Conservation (phyloP, 306 rosid species). For the Cicer arietinum region DNA sequence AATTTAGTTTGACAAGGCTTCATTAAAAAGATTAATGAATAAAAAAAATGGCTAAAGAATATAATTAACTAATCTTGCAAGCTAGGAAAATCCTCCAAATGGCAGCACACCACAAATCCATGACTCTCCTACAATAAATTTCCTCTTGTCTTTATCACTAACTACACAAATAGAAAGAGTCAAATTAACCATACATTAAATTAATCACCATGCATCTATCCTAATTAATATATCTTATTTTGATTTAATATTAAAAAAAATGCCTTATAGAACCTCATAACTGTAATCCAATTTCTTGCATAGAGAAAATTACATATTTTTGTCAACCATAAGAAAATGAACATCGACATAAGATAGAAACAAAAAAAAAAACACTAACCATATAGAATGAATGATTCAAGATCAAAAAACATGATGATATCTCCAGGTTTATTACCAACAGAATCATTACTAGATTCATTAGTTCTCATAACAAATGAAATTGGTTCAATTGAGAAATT, state of each 20-base stretch:
- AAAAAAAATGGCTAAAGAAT: constrained; percentile 40
- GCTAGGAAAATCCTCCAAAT: constrained; percentile 71
- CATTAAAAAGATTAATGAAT: constrained; percentile 33
- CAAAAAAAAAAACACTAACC: not conserved
- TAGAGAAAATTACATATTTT: not conserved
- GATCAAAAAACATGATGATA: constrained; percentile 53
- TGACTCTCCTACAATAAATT: constrained; percentile 30
- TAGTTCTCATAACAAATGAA: constrained; percentile 68
- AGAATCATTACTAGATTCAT: constrained; percentile 71
- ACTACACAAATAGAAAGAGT: constrained; percentile 60
- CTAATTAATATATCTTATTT: constrained; percentile 32
- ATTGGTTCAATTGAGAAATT: constrained; percentile 68
- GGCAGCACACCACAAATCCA: constrained; percentile 61
- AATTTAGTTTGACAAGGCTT: constrained; percentile 61
- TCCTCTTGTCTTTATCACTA: constrained; percentile 52
- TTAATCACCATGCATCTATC: constrained; percentile 46
- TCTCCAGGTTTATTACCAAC: constrained; percentile 69
- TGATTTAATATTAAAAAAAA: constrained; percentile 6
- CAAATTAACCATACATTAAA: constrained; percentile 52
- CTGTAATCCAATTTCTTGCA: constrained; percentile 13
- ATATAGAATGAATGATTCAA: constrained; percentile 58
- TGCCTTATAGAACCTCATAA: constrained; percentile 23
- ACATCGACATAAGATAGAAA: constrained; percentile 32
- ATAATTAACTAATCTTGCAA: constrained; percentile 39
- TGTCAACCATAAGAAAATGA: constrained; percentile 46